Evolutionary conservation across 148 eudicot genomes (phyloP), one percentile per base, ranked within the genome.

Genomic region (Talinum fruticosum): DNA sequence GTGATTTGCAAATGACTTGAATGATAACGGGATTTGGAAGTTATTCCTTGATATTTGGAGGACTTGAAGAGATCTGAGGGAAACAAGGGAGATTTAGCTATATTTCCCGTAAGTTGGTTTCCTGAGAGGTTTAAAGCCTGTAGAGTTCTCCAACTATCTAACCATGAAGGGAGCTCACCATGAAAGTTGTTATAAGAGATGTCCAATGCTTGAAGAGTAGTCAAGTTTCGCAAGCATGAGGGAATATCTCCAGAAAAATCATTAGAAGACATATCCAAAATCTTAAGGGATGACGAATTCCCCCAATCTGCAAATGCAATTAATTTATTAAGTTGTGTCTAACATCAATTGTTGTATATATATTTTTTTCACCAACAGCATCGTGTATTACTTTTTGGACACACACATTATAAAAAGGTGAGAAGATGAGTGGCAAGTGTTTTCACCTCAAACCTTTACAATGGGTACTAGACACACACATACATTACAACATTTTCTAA

Each of bases 91-190:
- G 69, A 66, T 15, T 19, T 19, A 13, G 34, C 69, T 7, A 66
- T 66, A 32, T 66, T 14, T 66, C 69, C 69, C 5, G 35, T 30
- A 14, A 66, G 29, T 26, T 66, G 33, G 69, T 66, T 66, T 1
- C 12, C 8, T 2, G 69, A 28, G 69, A 66, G 69, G 69, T 66
- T 15, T 32, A 66, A 30, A 13, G 4, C 34, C 8, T 23, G 69
- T 1, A 66, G 36, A 14, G 14, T 4, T 26, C 1, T 66, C 69
- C 69, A 66, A 15, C 18, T 32, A 4, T 3, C 14, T 26, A 66
- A 26, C 69, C 69, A 66, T 30, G 36, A 66, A 66, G 69, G 69
- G 36, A 66, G 24, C 19, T 32, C 28, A 66, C 69, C 69, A 66
- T 23, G 28, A 16, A 66, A 30, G 5, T 30, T 13, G 36, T 66